Base-by-base conservation (phyloP, 2,329 filamentous ascomycete genomes). In the Fusarium sp. region DNA sequence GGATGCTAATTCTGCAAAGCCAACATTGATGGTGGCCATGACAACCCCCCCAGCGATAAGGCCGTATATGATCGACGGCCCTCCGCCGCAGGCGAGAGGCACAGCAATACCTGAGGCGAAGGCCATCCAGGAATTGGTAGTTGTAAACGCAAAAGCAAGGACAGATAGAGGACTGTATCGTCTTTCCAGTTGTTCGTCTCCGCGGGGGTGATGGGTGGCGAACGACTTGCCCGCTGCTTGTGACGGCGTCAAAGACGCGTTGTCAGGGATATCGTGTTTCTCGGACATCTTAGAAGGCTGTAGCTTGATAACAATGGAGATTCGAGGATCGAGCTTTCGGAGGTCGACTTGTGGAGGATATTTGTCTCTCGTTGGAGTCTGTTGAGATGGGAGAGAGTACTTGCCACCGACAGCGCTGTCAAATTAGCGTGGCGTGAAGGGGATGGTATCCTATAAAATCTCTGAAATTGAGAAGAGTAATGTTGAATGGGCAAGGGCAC, bases 101-200 rank as follows among this genome's bases (percentile, higher is more conserved):
- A 74, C 68, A 0, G 71, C 70, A 7, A 74, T 54, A 2, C 71
- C 71, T 7, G 71, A 74, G 6, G 62, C 71, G 51, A 74, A 74
- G 7, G 71, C 72, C 23, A 72, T 65, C 72, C 72, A 74, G 1
- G 72, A 74, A 22, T 74, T 74, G 17, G 69, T 74, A 7, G 72
- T 74, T 4, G 72, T 74, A 22, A 74, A 74, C 1, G 70, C 72
- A 25, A 74, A 73, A 3, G 71, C 72, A 22, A 74, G 62, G 39
- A 74, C 72, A 8, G 72, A 74, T 4, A 74, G 51, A 2, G 69
- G 72, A 13, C 65, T 71, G 55, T 71, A 74, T 17, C 72, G 62
- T 53, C 70, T 73, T n/a, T 48, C 62, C 27, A 73, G 68, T 4
- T 65, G 56, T 17, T 71, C 68, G 1, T 58, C 55, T 6, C 40